Base-by-base conservation (phyloP, 2,329 filamentous ascomycete genomes). In the Sporothrix pallida region DNA sequence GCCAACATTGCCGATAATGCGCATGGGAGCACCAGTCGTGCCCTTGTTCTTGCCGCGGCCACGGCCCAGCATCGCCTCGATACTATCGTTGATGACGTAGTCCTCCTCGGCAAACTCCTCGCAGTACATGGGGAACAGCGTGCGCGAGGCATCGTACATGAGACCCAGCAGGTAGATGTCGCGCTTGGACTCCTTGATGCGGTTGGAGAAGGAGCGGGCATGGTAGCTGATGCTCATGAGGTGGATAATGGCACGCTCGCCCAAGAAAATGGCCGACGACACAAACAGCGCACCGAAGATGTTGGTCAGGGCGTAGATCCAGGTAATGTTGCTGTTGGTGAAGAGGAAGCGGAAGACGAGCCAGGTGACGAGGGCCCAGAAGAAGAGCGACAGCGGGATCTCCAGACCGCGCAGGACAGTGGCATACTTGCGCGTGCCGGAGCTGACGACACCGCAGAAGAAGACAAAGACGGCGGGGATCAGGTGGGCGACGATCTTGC, bases 81-180 rank as follows among this genome's bases (percentile, higher is more conserved):
- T 89, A 74, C 91, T 92, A 82, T 97, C 94, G 79, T 93, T 93
- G 80, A 99, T 98, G 78, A 94, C 86, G 80, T 95, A 93, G 82
- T 99, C 96, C 80, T 98, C 96, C 31, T 98, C 93, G 20, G 88
- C 86, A 78, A 99, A 98, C 78, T 98, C 95, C 31, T 86, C 87
- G 83, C 94, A 97, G 83, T 97, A 97, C 83, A 94, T 92, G 37
- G 96, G 96, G 79, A 98, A 99, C 70, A 98, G 86, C 5, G 90
- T 87, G 71, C 94, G 89, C 2, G 95, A 98, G 23, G 95, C 94
- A 76, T 98, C 95, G 81, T 97, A 98, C 72, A 99, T 89, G 44
- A 96, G 84, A 20, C 93, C 91, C 1, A 99, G 86, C 2, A 98
- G 88, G 79, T 90, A 88, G 67, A 98, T 88, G 77, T 95, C 93